These are phyloP conservation scores for Canavalia gladiata DNA, from an alignment of 306 rosid genomes.

Conservation along the genomic window DNA sequence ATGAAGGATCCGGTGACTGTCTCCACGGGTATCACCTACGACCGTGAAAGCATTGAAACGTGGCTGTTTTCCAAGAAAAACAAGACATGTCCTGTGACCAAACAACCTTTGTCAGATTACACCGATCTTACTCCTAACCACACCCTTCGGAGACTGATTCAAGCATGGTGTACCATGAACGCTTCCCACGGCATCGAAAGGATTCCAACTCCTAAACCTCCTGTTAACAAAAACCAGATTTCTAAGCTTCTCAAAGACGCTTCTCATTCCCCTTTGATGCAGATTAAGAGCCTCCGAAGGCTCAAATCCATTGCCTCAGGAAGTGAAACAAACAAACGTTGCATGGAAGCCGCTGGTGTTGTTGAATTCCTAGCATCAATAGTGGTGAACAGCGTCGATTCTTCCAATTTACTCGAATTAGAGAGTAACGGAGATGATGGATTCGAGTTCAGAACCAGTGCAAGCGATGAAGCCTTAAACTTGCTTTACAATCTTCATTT, in stretches of 20 bases:
- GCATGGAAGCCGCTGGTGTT: constrained; percentile 73
- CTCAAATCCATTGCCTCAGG: constrained; percentile 78
- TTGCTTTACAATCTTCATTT: constrained; percentile 67
- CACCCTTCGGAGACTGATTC: constrained; percentile 84
- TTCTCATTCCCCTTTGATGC: constrained; percentile 53
- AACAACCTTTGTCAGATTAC: constrained; percentile 57
- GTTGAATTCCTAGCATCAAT: constrained; percentile 72
- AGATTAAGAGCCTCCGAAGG: constrained; percentile 46
- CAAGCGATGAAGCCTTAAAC: constrained; percentile 67
- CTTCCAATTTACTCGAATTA: background rate
- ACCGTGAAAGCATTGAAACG: constrained; percentile 80
- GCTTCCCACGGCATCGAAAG: constrained; percentile 82
- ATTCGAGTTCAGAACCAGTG: constrained; percentile 12
- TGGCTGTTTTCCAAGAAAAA: constrained; percentile 74
- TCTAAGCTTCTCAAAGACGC: constrained; percentile 66
- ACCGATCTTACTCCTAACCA: constrained; percentile 85
- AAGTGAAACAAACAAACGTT: constrained; percentile 71
- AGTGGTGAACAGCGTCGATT: constrained; percentile 23
- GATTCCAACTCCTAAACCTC: constrained; percentile 93
- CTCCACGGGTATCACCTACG: constrained; percentile 87
- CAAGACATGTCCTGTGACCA: constrained; percentile 74
- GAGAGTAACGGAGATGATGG: constrained; percentile 18
- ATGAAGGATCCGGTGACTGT: constrained; percentile 91
- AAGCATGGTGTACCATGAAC: constrained; percentile 90
- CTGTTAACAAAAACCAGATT: constrained; percentile 62